Base-by-base conservation (phyloP, 106 monocot genomes). In the Dioscorea zingiberensis region DNA sequence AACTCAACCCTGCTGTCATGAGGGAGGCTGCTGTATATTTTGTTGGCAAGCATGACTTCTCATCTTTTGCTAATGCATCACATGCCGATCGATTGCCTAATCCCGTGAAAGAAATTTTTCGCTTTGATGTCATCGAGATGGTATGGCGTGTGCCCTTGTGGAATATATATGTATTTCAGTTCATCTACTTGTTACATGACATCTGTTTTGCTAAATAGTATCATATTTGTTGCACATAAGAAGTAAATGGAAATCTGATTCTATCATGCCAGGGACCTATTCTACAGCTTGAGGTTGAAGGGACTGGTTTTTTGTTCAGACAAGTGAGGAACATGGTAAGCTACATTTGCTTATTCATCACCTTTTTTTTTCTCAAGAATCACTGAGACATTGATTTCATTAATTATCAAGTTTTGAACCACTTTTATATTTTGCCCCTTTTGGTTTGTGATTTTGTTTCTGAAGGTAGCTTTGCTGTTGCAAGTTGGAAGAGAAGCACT, bases 301-400 rank as follows among this genome's bases (percentile, higher is more conserved):
- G 91, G 23, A 69, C 87, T 55, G 91, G 91, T 65, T 91, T 92
- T 59, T 69, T 92, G 47, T 87, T 79, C 70, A 72, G 81, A 73
- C 91, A 92, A 92, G 91, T 92, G 30, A 75, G 91, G 29, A 92
- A 92, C 78, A 92, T 92, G 91, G 91, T 87, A 79, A 76, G 27
- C 71, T 74, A 19, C 59, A 1, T 65, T 9, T 67, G n/a, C n/a
- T n/a, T n/a, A n/a, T n/a, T n/a, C n/a, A n/a, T n/a, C n/a, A n/a
- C n/a, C n/a, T n/a, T n/a, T n/a, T n/a, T n/a, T n/a, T n/a, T n/a
- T n/a, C n/a, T n/a, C n/a, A n/a, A n/a, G n/a, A n/a, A n/a, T n/a
- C n/a, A n/a, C n/a, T n/a, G n/a, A n/a, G n/a, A n/a, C n/a, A n/a
- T n/a, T n/a, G n/a, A n/a, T n/a, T n/a, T n/a, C n/a, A 51, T 22